Conservation (phyloP, 192 early-diverging fungal species). For the Oehlia diaphana region DNA sequence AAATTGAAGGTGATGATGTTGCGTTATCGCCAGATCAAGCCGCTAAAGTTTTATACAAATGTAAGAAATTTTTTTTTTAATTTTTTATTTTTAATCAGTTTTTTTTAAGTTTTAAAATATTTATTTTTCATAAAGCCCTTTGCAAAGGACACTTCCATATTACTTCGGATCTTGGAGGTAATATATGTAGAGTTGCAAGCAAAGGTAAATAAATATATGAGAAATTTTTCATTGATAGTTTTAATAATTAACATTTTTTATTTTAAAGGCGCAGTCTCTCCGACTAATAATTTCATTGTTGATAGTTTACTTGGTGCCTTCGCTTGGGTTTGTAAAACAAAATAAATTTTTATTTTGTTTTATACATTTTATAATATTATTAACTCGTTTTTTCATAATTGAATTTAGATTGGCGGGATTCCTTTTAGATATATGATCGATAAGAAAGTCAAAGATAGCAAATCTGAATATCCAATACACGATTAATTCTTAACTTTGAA, state of each 20-base stretch:
- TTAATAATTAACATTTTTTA: neutral
- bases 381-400: neutral
- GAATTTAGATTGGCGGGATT: neutral
- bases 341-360: neutral
- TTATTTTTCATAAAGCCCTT: constrained; percentile 22
- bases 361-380: neutral
- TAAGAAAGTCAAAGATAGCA: neutral
- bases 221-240: neutral
- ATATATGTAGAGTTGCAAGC: constrained; percentile 33
- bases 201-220: constrained; percentile 15
- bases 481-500: too few species aligned
- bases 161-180: constrained; percentile 36
- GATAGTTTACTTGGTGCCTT: neutral
- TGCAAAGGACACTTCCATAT: constrained; percentile 35
- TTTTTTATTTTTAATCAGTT: neutral
- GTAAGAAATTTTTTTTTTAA: constrained; percentile 9
- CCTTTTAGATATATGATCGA: neutral
- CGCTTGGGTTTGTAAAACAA: neutral
- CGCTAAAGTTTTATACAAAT: constrained; percentile 48
- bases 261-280: neutral
- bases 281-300: neutral
- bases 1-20: constrained; percentile 66
- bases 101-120: neutral
- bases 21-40: constrained; percentile 63
- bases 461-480: too few species aligned